Evolutionary conservation across 768 basidiomycete species (phyloP), one percentile per base, ranked within the genome.

Genomic region (Obba rivulosa): DNA sequence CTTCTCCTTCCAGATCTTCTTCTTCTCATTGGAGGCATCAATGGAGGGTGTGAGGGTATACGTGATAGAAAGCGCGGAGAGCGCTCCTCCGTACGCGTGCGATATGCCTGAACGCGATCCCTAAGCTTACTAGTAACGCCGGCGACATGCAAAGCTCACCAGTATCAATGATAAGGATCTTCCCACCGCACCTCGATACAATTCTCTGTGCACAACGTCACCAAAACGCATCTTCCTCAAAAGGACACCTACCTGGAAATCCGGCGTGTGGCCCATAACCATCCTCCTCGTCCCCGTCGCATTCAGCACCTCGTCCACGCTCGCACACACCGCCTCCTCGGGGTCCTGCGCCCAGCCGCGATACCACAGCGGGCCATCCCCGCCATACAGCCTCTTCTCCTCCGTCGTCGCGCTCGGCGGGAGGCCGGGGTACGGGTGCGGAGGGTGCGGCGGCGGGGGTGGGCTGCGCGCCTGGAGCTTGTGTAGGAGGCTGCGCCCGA

Each of bases 201-300:
- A 97, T 94, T 55, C 79, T 80, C 77, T 90, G 52, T 31, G 14
- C 11, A 36, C 34, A 45, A 37, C 50, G 35, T 22, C 10, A 34
- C n/a, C 20, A 20, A 24, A 25, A 3, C 10, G 23, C 10, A 17
- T 14, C 14, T 41, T 13, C 4, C 25, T 16, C 28, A 23, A 28
- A 37, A 36, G 21, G 21, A 14, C 8, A 43, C 73, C 22, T 53
- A 82, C 85, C 51, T 74, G 74, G 57, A 96, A 92, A 63, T 94
- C 77, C 1, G 96, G 95, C 0, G 96, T 98, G 65, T 98, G 96
- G 0, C 95, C 95, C 92, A 96, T 93, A 39, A 99, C 79, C 81
- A 94, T 83, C 56, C 92, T 73, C 50, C 90, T 69, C 22, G 89
- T 93, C 1, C 92, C 92, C 1, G 90, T 85, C 64, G 77, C 80